Base-by-base conservation (phyloP, 805 yeast species). In the Isabelozyma pseudorhagii region DNA sequence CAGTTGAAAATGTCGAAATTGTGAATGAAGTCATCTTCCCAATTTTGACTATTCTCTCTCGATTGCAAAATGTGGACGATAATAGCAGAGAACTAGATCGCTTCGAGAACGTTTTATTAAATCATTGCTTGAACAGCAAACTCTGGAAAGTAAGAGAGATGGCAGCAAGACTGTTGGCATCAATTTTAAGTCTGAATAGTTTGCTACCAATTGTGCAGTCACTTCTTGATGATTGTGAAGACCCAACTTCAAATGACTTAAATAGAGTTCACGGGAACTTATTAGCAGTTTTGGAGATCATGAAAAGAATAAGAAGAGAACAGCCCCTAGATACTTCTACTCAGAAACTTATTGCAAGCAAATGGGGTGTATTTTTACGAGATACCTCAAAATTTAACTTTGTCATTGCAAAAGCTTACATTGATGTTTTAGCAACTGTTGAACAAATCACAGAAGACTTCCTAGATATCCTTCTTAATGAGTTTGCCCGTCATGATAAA, bases 131-230 rank as follows among this genome's bases (percentile, higher is more conserved):
- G 29, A 69, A 71, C 0, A 79, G 82, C 51, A 66, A 66, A 41
- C 71, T 77, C 48, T 93, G 97, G 97, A 90, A 90, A 58, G 78
- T 94, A 8, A 78, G 99, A 53, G 97, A 92, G 60, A 80, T 89
- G 81, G 87, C 96, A 0, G 89, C 97, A 0, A 76, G 84, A 59
- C 80, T 90, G 4, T 58, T 89, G 1, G 80, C 85, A 0, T 68
- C 84, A 0, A 64, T 85, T 44, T 62, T 80, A 11, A 48, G 47
- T 14, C 47, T 3, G 36, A 31, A 13, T 13, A 31, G 36, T 31
- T 31, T 31, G 10, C 14, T 47, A 2, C 40, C 42, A 2, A 52
- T 68, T 8, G 55, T 59, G 1, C 70, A 66, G 1, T 61, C 68
- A 8, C 57, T 67, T 2, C 50, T 57, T 1, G 54, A 55, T 4